Evolutionary conservation across 805 yeast genomes (phyloP).

Genomic region (Lipomyces oligophaga): DNA sequence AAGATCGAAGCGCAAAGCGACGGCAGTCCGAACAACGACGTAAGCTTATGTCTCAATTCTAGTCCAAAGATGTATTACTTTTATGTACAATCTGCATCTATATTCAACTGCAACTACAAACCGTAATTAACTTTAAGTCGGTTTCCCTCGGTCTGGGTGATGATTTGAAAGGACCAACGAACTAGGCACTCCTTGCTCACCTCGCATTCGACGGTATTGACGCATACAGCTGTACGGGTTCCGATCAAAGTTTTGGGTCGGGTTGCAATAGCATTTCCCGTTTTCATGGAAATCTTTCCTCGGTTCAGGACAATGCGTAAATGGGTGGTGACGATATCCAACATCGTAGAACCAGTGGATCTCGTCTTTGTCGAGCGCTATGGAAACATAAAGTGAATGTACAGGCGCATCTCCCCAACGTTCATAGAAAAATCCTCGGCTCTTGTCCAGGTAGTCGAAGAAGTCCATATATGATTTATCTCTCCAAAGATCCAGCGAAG

Average conservation of each 20-base stretch:
- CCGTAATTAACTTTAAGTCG: too few species aligned
- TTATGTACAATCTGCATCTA: background rate
- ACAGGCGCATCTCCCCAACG: slow-evolving; percentile 82
- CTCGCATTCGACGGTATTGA: slow-evolving; percentile 18
- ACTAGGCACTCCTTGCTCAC: slow-evolving; percentile 7
- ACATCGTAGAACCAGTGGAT: slow-evolving; percentile 76
- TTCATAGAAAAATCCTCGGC: slow-evolving; percentile 68
- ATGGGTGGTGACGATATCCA: slow-evolving; percentile 61
- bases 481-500: slow-evolving; percentile 54
- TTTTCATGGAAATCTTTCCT: slow-evolving; percentile 16
- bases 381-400: slow-evolving; percentile 65
- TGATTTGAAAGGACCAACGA: too few species aligned
- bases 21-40: slow-evolving; percentile 1
- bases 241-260: slow-evolving; percentile 21
- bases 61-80: background rate
- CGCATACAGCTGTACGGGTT: slow-evolving; percentile 16
- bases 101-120: too few species aligned
- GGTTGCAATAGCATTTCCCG: slow-evolving; percentile 26
- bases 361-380: slow-evolving; percentile 56
- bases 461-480: slow-evolving; percentile 49
- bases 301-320: slow-evolving; percentile 28
- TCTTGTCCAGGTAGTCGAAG: slow-evolving; percentile 53
- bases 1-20: slow-evolving; percentile 5
- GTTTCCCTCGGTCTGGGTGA: too few species aligned
- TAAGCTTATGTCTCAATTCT: background rate